phyloP scores from a whole-genome alignment of 768 basidiomycete species.

The Russula foetens region DNA sequence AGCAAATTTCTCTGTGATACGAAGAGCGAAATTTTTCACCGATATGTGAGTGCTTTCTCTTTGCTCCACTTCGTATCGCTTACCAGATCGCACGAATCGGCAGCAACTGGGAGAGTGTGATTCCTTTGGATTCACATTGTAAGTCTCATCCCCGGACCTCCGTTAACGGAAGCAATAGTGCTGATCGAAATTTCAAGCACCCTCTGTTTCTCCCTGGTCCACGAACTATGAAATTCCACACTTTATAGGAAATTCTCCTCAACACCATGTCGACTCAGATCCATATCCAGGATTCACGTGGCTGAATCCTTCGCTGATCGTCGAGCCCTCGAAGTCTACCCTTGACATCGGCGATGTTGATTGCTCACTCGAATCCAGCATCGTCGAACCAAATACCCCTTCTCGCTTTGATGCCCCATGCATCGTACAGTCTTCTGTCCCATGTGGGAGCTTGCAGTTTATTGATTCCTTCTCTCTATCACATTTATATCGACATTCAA shows the following conservation, averaged over 20 bases:
- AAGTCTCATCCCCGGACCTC: neutral
- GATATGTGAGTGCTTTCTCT: conserved; percentile 1
- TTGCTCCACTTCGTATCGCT: neutral
- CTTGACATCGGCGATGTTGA: neutral
- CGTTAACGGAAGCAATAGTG: neutral
- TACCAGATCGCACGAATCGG: neutral
- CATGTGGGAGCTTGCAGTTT: neutral
- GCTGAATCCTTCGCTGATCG: neutral
- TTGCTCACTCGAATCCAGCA: neutral
- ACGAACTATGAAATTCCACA: neutral
- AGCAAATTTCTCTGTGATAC: conserved; percentile 7
- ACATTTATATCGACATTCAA: neutral
- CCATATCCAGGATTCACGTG: conserved; percentile 5
- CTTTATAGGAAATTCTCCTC: neutral
- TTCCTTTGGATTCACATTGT: neutral
- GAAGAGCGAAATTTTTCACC: conserved; percentile 3
- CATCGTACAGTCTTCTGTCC: neutral
- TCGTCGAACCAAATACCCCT: neutral
- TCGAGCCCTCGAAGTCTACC: neutral
- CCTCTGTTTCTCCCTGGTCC: neutral
- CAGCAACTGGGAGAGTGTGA: conserved; percentile 8
- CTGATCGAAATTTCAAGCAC: neutral
- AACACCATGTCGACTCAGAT: neutral
- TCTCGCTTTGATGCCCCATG: neutral
- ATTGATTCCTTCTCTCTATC: neutral